A percentile compares a stretch with the other conserved stretches of the same genome.
Conservation (phyloP, 2,329 filamentous ascomycete genomes). For the Neonectria coccinea region DNA sequence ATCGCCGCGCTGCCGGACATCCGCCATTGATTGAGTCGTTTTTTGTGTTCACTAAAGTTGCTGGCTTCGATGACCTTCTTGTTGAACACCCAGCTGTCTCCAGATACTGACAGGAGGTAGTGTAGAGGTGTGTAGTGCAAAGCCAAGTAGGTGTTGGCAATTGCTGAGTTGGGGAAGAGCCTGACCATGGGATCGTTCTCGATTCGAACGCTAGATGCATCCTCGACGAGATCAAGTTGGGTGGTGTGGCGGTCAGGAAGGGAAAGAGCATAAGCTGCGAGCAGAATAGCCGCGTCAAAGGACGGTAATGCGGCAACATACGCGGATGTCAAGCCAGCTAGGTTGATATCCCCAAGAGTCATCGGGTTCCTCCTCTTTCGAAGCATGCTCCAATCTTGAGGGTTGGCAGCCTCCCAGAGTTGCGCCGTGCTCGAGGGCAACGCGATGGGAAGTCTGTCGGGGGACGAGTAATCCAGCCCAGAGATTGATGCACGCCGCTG, state of each 20-base stretch:
- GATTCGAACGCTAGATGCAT: slow-evolving; percentile 40
- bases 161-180: slow-evolving; percentile 59
- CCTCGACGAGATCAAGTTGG: slow-evolving; percentile 43
- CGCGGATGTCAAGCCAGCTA: slow-evolving; percentile 52
- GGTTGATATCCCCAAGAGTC: slow-evolving; percentile 46
- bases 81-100: slow-evolving; percentile 69
- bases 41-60: slow-evolving; percentile 61
- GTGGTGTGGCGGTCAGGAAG: slow-evolving; percentile 51
- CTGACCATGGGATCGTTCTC: slow-evolving; percentile 47
- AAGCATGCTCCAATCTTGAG: slow-evolving; percentile 59
- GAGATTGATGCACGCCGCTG: slow-evolving; percentile 53
- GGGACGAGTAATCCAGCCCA: slow-evolving; percentile 53
- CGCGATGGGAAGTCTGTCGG: slow-evolving; percentile 57
- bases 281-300: slow-evolving; percentile 57
- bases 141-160: slow-evolving; percentile 67
- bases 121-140: slow-evolving; percentile 69
- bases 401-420: slow-evolving; percentile 63
- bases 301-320: slow-evolving; percentile 50
- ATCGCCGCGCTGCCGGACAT: slow-evolving; percentile 58
- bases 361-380: slow-evolving; percentile 42
- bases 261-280: slow-evolving; percentile 53
- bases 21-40: slow-evolving; percentile 60
- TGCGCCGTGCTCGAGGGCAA: slow-evolving; percentile 57
- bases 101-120: slow-evolving; percentile 67
- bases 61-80: slow-evolving; percentile 61